Base-by-base conservation (phyloP, 805 yeast genomes). In the Nakazawaea molendinolei region DNA sequence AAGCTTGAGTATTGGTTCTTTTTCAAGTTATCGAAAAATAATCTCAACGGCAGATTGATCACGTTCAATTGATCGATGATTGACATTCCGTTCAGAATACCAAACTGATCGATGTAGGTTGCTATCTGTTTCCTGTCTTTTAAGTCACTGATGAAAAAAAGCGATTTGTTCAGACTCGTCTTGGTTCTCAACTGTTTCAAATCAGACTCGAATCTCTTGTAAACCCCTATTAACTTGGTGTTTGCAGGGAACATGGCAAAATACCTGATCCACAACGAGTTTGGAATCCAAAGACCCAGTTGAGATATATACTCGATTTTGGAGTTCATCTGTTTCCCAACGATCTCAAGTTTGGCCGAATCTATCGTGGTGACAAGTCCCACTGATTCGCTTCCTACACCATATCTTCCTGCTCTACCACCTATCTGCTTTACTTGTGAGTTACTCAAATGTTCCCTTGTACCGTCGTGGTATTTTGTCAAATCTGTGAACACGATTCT, bases 361-460 rank as follows among this genome's bases (percentile, higher is more conserved):
- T 58, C 55, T 39, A 76, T 60, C 0, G 87, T 76, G 0, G 81
- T 68, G 1, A 83, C 78, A 45, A 65, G 63, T 0, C 80, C 80
- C 12, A 29, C 37, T 7, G 29, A 9, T 10, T 17, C 23, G 19
- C 7, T 8, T n/a, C 28, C 29, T 23, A 54, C 48, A 13, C 63
- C 63, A 44, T 63, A 92, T 42, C 98, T 61, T 2, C 98, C 98
- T 0, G 98, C 98, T 44, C 98, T 67, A 1, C 98, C 98, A 4
- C 92, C 97, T 42, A 92, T 90, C 55, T 92, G 98, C 54, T 87
- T 89, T 20, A 81, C 70, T 38, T 79, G 77, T 0, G 95, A 81
- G 4, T 70, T 58, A 0, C 82, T 63, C 21, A 92, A 55, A 1
- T 53, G 53, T 7, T 56, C 57, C 41, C 65, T 58, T 12, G 55